phyloP scores from a whole-genome alignment of 1,139 yeast genomes.

The Zygosaccharomyces pseudobailii region DNA sequence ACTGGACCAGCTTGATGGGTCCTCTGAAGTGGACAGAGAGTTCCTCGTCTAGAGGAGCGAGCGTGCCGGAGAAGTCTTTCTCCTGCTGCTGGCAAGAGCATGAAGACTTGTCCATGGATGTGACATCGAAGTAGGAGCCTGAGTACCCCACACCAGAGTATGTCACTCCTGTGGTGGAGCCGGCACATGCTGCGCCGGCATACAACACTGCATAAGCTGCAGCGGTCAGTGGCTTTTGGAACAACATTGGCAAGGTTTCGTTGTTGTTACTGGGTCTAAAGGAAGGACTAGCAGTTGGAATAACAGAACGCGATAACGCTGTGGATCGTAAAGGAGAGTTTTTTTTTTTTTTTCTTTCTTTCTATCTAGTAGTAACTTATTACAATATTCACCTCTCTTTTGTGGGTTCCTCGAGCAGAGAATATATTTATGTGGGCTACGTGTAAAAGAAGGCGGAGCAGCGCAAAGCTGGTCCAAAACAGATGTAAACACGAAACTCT shows the following conservation, averaged over 20 bases:
- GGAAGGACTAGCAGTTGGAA: slow-evolving; percentile 9
- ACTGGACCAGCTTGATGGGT: slow-evolving; percentile 71
- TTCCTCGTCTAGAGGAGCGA: slow-evolving; percentile 85
- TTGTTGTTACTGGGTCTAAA: neutral
- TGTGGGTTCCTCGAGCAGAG: neutral
- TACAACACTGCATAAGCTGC: slow-evolving; percentile 15
- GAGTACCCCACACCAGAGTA: slow-evolving; percentile 72
- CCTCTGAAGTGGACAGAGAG: slow-evolving; percentile 93
- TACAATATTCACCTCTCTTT: neutral
- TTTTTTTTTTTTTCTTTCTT: neutral
- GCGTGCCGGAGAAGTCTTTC: slow-evolving; percentile 60
- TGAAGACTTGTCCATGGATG: slow-evolving; percentile 59
- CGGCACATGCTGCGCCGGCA: slow-evolving; percentile 34
- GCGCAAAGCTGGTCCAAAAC: neutral
- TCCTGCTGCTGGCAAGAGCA: slow-evolving; percentile 56
- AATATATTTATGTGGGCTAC: neutral
- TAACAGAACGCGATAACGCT: neutral
- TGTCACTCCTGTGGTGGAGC: slow-evolving; percentile 58
- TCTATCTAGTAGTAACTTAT: neutral
- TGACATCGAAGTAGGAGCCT: slow-evolving; percentile 73
- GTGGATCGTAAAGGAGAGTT: neutral
- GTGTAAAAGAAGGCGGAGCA: neutral
- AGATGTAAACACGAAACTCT: neutral
- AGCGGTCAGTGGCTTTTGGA: slow-evolving; percentile 1
- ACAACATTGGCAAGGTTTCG: slow-evolving; percentile 4